Conservation (phyloP, 768 basidiomycete species). For the Scleroderma citrinum region DNA sequence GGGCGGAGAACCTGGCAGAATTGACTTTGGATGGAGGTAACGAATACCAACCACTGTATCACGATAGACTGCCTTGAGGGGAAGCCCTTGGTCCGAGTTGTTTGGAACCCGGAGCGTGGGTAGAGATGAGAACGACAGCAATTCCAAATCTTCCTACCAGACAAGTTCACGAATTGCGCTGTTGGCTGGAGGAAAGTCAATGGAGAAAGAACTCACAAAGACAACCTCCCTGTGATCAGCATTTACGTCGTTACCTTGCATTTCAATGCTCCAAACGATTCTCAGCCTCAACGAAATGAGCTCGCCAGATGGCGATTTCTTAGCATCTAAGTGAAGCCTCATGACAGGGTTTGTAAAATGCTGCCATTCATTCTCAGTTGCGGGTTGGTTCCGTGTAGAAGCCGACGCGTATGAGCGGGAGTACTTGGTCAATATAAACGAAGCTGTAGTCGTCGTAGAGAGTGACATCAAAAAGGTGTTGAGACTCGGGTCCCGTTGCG, state of each 20-base stretch:
- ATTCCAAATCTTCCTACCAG: constrained; percentile 68
- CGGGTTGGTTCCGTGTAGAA: constrained; percentile 13
- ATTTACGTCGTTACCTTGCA: constrained; percentile 30
- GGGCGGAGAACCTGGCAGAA: constrained; percentile 23
- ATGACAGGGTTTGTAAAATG: constrained; percentile 71
- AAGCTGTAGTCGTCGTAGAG: constrained; percentile 49
- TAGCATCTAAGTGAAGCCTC: constrained; percentile 55
- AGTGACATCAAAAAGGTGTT: constrained; percentile 21
- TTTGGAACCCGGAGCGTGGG: constrained; percentile 24
- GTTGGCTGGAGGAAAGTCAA: background rate
- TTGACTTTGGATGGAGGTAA: constrained; percentile 50
- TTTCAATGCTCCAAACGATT: constrained; percentile 56
- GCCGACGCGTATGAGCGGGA: constrained; percentile 53
- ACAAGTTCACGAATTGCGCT: background rate
- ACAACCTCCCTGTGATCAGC: constrained; percentile 50
- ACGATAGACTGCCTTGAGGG: constrained; percentile 77
- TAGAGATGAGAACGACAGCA: constrained; percentile 58
- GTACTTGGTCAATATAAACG: constrained; percentile 56
- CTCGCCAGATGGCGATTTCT: constrained; percentile 41
- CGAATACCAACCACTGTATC: constrained; percentile 70
- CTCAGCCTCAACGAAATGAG: constrained; percentile 61
- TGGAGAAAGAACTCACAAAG: constrained; percentile 46
- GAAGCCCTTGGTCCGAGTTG: constrained; percentile 47
- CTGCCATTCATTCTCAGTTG: constrained; percentile 56
- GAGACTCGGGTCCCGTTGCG: no score